Evolutionary conservation across 2,329 filamentous ascomycete species (phyloP), one percentile per base, ranked within the genome.

Genomic region (Onygenales sp.): DNA sequence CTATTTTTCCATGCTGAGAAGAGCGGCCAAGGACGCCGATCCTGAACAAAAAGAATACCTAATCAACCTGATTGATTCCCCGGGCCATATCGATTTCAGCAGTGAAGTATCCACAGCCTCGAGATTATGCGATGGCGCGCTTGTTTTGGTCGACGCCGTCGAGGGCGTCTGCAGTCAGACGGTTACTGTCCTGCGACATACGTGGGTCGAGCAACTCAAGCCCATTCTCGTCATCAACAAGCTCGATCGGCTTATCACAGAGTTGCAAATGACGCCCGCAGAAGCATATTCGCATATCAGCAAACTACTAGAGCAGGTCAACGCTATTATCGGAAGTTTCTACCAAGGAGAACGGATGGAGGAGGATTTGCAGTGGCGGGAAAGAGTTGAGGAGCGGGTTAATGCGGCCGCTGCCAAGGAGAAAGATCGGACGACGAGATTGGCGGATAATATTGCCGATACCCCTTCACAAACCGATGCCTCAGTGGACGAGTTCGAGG

Each of bases 291-390:
- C 84, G 27, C 93, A 98, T 71, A 73, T 98, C 11, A 90, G 80
- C 68, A 93, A 91, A 67, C 78, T 97, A 3, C 72, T 98, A 6
- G 93, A 97, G 67, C 93, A 97, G 67, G 89, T 98, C 48, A 98
- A 98, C 67, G 93, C 93, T 42, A 90, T 98, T 6, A 85, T 98
- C 59, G 93, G 93, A 59, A 95, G 90, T 67, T 98, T 98, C 70
- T 96, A 95, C 67, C 90, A 96, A 62, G 93, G 93, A 51, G 93
- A 98, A 71, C 84, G 93, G 49, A 98, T 98, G 93, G 93, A 97
- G 68, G 92, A 97, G 61, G 92, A 98, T 66, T 77, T 97, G 55
- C 88, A 93, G 68, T 98, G 93, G 93, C 81, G 93, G 60, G 91
- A 97, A 71, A 83, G 82, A 54, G 88, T 97, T 71, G 93, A 98